phyloP scores from a whole-genome alignment of 2,329 filamentous ascomycete species.

The Ascocoryne sarcoides region DNA sequence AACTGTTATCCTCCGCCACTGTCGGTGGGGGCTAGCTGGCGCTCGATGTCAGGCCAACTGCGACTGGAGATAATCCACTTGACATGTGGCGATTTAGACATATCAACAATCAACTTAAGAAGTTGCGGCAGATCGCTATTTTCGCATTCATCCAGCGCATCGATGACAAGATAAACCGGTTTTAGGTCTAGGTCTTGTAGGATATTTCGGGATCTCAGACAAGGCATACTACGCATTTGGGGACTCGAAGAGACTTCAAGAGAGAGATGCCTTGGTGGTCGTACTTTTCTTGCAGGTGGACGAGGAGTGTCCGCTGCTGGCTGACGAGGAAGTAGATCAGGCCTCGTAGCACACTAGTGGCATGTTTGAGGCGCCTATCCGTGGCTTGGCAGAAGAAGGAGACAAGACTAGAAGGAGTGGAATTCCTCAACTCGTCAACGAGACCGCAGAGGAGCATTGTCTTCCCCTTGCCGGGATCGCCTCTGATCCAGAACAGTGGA shows the following conservation, averaged over 20 bases:
- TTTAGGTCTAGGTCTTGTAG: constrained; percentile 6
- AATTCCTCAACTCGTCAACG: background rate
- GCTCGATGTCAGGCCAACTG: constrained; percentile 6
- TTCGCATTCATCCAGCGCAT: constrained; percentile 19
- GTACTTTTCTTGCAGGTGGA: constrained; percentile 6
- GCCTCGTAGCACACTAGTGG: constrained; percentile 33
- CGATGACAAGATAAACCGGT: constrained; percentile 15
- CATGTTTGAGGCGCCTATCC: constrained; percentile 31
- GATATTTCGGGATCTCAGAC: constrained; percentile 8
- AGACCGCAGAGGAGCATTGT: constrained; percentile 9
- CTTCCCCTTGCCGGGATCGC: constrained; percentile 7
- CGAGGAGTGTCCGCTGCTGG: constrained; percentile 1
- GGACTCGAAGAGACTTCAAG: constrained; percentile 7
- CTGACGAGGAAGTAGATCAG: constrained; percentile 27
- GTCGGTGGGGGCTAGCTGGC: constrained; percentile 1
- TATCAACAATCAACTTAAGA: constrained; percentile 7
- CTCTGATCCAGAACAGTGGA: constrained; percentile 7
- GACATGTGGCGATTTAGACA: constrained; percentile 2
- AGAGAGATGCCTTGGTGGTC: constrained; percentile 3
- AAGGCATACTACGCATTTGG: constrained; percentile 7
- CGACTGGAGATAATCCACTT: constrained; percentile 17
- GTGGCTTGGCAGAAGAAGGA: constrained; percentile 37
- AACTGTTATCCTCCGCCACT: constrained; percentile 2
- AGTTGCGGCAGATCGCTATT: constrained; percentile 5
- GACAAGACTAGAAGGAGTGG: background rate